Percentiles rank a stretch among this genome's conserved stretches.
These are phyloP conservation scores for Capsicum chinense DNA, from an alignment of 257 asterid species.

Conservation along the genomic window DNA sequence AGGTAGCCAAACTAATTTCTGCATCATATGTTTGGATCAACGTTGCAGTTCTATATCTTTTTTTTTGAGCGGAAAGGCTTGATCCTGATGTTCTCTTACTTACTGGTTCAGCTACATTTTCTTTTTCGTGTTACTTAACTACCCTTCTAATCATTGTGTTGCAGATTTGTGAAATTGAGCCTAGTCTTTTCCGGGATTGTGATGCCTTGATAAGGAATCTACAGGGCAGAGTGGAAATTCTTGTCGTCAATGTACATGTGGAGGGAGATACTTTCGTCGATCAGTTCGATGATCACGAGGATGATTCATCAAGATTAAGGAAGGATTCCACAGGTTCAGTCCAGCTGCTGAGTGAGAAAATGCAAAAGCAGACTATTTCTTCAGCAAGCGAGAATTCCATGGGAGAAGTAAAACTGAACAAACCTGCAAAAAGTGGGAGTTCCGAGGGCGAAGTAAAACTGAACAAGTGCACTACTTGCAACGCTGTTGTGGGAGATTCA, in stretches of 20 bases:
- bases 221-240: slow-evolving; percentile 85
- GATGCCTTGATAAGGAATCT: slow-evolving; percentile 71
- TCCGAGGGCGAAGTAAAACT: slow-evolving; percentile 61
- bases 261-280: slow-evolving; percentile 72
- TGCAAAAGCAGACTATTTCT: slow-evolving; percentile 64
- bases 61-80: background rate
- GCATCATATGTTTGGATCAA: background rate
- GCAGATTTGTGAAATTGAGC: slow-evolving; percentile 82
- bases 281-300: slow-evolving; percentile 74
- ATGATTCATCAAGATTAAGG: slow-evolving; percentile 47
- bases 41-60: background rate
- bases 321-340: slow-evolving; percentile 43
- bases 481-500: slow-evolving; percentile 71
- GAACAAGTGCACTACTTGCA: slow-evolving; percentile 84
- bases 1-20: background rate
- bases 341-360: slow-evolving; percentile 53
- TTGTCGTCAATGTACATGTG: slow-evolving; percentile 80
- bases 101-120: background rate
- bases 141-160: background rate
- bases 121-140: background rate
- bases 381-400: slow-evolving; percentile 46
- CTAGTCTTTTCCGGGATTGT: slow-evolving; percentile 75
- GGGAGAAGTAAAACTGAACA: slow-evolving; percentile 66
- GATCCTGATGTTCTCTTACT: background rate
- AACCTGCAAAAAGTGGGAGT: slow-evolving; percentile 39